Conservation (phyloP, 768 basidiomycete genomes). For the Termitomyces eurrhizus region DNA sequence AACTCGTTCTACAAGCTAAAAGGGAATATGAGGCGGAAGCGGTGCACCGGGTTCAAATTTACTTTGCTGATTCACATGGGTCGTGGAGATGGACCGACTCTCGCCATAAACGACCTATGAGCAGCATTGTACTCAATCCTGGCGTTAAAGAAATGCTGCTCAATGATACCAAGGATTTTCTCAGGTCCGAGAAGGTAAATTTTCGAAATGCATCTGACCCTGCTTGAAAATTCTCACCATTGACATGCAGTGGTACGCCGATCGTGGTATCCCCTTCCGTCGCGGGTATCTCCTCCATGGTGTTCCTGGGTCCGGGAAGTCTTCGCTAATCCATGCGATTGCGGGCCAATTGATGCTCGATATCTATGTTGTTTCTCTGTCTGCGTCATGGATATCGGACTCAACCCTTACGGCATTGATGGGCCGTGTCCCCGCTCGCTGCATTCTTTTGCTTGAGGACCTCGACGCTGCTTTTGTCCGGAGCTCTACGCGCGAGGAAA, state of each 20-base stretch:
- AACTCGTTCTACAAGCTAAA: slow-evolving; percentile 88
- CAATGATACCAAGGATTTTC: slow-evolving; percentile 77
- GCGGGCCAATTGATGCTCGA: slow-evolving; percentile 88
- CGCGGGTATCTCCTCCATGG: slow-evolving; percentile 84
- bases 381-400: slow-evolving; percentile 85
- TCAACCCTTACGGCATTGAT: slow-evolving; percentile 82
- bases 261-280: slow-evolving; percentile 89
- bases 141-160: slow-evolving; percentile 90
- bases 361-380: slow-evolving; percentile 88
- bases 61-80: slow-evolving; percentile 85
- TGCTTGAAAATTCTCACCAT: slow-evolving; percentile 1
- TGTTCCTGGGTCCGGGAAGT: slow-evolving; percentile 84
- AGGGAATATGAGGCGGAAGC: slow-evolving; percentile 85
- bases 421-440: slow-evolving; percentile 81
- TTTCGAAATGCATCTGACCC: background rate
- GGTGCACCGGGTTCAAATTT: slow-evolving; percentile 83
- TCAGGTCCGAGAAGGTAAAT: slow-evolving; percentile 74
- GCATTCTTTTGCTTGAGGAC: slow-evolving; percentile 87
- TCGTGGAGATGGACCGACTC: slow-evolving; percentile 88
- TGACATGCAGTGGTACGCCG: slow-evolving; percentile 75
- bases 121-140: slow-evolving; percentile 80
- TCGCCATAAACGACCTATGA: slow-evolving; percentile 84
- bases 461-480: slow-evolving; percentile 87
- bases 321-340: slow-evolving; percentile 80
- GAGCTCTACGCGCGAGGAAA: slow-evolving; percentile 62